These are phyloP conservation scores for Capronia coronata DNA, from an alignment of 2,329 filamentous ascomycete genomes.

Conservation along the genomic window DNA sequence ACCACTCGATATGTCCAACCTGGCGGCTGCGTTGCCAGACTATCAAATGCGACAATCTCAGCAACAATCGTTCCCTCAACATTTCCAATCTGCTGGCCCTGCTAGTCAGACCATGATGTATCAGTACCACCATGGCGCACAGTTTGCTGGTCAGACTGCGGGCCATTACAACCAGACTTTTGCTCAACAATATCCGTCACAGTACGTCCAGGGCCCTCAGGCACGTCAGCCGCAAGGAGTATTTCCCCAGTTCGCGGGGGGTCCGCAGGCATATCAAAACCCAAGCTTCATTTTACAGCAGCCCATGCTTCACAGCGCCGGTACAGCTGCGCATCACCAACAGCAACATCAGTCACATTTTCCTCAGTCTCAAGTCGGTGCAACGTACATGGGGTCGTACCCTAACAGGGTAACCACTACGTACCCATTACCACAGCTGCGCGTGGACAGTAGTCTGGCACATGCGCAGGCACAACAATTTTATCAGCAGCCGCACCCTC, in stretches of 20 bases:
- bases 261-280: slow-evolving; percentile 12
- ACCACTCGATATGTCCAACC: slow-evolving; percentile 29
- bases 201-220: slow-evolving; percentile 22
- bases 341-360: slow-evolving; percentile 13
- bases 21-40: slow-evolving; percentile 29
- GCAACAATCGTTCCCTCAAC: slow-evolving; percentile 23
- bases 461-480: slow-evolving; percentile 6
- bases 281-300: slow-evolving; percentile 18
- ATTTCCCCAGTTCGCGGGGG: slow-evolving; percentile 13
- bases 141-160: slow-evolving; percentile 28
- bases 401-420: slow-evolving; percentile 4
- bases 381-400: slow-evolving; percentile 12
- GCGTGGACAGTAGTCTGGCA: slow-evolving; percentile 16
- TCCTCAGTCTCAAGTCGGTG: slow-evolving; percentile 6
- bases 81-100: slow-evolving; percentile 11
- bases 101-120: slow-evolving; percentile 23
- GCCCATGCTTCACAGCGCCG: slow-evolving; percentile 9
- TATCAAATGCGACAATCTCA: slow-evolving; percentile 25
- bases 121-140: slow-evolving; percentile 26
- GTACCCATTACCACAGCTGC: slow-evolving; percentile 24
- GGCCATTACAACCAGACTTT: slow-evolving; percentile 17
- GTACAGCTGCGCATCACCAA: slow-evolving; percentile 8
- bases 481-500: slow-evolving; percentile 15
- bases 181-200: slow-evolving; percentile 26
- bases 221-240: slow-evolving; percentile 22